Conservation (phyloP, 1,284 basidiomycete genomes). For the Gymnopus androsaceus region DNA sequence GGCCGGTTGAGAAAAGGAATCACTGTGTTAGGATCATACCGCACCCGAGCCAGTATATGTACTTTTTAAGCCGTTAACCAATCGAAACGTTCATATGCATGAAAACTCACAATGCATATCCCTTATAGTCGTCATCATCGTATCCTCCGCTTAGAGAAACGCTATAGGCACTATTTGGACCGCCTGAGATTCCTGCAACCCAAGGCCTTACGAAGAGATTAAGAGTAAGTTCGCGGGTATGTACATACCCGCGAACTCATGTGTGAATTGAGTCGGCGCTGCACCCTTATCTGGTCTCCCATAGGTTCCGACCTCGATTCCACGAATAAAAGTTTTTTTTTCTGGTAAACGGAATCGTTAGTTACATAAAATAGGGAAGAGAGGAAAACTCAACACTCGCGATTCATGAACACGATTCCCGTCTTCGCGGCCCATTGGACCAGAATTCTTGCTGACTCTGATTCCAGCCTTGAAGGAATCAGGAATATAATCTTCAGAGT, state of each 20-base stretch:
- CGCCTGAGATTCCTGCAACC: slow-evolving; percentile 76
- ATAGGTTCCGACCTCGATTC: slow-evolving; percentile 75
- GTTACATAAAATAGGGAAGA: not conserved
- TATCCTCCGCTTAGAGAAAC: slow-evolving; percentile 84
- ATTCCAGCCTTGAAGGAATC: slow-evolving; percentile 38
- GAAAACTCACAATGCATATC: slow-evolving; percentile 73
- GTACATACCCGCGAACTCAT: slow-evolving; percentile 43
- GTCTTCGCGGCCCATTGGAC: slow-evolving; percentile 38
- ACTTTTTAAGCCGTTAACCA: slow-evolving; percentile 36
- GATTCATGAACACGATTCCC: slow-evolving; percentile 59
- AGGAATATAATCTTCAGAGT: slow-evolving; percentile 32
- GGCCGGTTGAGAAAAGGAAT: not conserved
- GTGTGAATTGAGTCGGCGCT: slow-evolving; percentile 75
- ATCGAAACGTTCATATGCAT: not conserved
- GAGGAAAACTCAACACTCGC: slow-evolving; percentile 42
- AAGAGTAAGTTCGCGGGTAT: slow-evolving; percentile 1
- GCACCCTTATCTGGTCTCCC: slow-evolving; percentile 70
- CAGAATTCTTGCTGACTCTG: slow-evolving; percentile 36
- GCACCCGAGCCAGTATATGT: slow-evolving; percentile 76
- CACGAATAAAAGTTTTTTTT: slow-evolving; percentile 70
- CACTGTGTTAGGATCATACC: not conserved
- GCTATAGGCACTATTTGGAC: slow-evolving; percentile 71
- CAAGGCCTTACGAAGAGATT: slow-evolving; percentile 52
- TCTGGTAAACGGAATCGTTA: slow-evolving; percentile 24
- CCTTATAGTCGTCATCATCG: slow-evolving; percentile 81